Conservation (phyloP, 176 grass and related monocot species). For the Musa troglodytarum region DNA sequence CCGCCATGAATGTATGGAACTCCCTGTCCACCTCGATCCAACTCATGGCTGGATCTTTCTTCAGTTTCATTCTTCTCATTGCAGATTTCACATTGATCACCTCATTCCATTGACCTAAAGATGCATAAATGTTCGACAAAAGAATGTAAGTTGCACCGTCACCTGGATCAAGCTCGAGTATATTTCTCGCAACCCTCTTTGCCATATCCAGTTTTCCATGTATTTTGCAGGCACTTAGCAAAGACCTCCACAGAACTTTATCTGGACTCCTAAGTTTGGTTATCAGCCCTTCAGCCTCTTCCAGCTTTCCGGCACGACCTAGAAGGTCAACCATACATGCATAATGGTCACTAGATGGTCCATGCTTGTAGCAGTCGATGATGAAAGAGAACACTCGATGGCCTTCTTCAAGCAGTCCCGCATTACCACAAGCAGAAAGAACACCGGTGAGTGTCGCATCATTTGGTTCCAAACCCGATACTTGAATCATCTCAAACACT, state of each 20-base stretch:
- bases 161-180: constrained; percentile 17
- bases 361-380: background rate
- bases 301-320: constrained; percentile 9
- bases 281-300: constrained; percentile 17
- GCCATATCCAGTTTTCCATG: constrained; percentile 21
- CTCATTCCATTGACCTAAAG: constrained; percentile 23
- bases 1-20: constrained; percentile 22
- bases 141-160: constrained; percentile 27
- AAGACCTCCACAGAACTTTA: constrained; percentile 23
- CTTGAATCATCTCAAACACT: constrained; percentile 12
- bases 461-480: constrained; percentile 17
- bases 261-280: background rate
- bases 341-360: constrained; percentile 26
- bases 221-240: constrained; percentile 23
- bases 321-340: constrained; percentile 25
- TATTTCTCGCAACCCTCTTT: constrained; percentile 10
- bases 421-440: constrained; percentile 23
- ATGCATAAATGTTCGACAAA: constrained; percentile 24
- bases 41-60: constrained; percentile 24
- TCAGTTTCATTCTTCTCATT: constrained; percentile 17
- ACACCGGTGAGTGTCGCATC: constrained; percentile 6
- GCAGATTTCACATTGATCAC: constrained; percentile 14
- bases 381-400: constrained; percentile 13
- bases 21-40: constrained; percentile 25
- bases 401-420: constrained; percentile 21